Evolutionary conservation across 169 alveolate genomes (phyloP).

Genomic region (Babesia ovata): DNA sequence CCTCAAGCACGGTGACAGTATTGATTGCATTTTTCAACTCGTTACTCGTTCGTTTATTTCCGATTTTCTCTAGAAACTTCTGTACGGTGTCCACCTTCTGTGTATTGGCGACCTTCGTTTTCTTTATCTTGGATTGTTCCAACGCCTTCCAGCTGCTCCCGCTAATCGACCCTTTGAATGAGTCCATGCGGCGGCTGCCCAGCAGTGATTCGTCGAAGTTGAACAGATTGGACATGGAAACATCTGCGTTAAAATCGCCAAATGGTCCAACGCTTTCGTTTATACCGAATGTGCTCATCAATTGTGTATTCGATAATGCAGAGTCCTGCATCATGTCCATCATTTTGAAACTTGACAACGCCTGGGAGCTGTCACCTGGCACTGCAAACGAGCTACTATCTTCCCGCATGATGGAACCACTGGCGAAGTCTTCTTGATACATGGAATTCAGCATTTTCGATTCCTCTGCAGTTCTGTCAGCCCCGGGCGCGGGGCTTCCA

Average conservation of each 20-base stretch:
- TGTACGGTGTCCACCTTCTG: conserved; percentile 24
- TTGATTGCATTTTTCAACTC: conserved; percentile 43
- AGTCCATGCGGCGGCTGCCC: neutral
- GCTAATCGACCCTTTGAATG: conserved; percentile 15
- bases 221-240: neutral
- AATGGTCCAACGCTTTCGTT: neutral
- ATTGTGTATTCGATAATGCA: neutral
- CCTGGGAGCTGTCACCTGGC: neutral
- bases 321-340: conserved; percentile 13
- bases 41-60: conserved; percentile 19
- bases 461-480: too few relatives aligned
- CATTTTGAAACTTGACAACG: neutral
- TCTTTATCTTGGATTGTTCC: conserved; percentile 6
- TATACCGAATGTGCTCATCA: neutral
- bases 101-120: conserved; percentile 5
- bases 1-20: conserved; percentile 60
- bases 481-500: too few relatives aligned
- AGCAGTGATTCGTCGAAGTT: conserved; percentile 1
- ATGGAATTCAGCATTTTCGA: too few relatives aligned
- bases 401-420: neutral
- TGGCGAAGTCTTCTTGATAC: neutral
- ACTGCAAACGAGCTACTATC: neutral
- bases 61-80: conserved; percentile 33
- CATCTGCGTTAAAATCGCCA: neutral
- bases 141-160: conserved; percentile 33